Evolutionary conservation across 2,329 filamentous ascomycete genomes (phyloP), one percentile per base, ranked within the genome.

Genomic region (Fusarium sp.): DNA sequence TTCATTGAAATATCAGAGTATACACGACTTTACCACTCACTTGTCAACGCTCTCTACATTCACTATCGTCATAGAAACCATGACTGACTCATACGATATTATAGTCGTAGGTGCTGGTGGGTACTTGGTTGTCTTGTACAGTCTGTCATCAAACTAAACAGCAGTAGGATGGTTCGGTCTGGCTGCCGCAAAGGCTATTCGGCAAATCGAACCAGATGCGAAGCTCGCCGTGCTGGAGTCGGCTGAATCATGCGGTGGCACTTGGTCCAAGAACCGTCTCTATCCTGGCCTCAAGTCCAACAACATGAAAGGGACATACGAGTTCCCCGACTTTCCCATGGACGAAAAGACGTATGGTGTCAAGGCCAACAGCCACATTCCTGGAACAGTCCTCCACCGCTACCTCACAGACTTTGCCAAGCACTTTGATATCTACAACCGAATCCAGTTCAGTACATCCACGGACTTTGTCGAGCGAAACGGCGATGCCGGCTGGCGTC

Each of bases 271-370:
- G 48, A 74, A 85, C 23, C 79, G 86, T 1, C 73, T 88, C 1
- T 85, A 89, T 70, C 80, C 83, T 0, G 84, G 83, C 3, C 77
- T 90, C 39, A 85, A 84, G 55, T 82, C 84, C 4, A 90, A 90
- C 73, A 89, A 89, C 63, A 78, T 88, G 70, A 70, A 82, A 8
- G 86, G 86, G 17, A 83, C 82, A 1, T 88, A 87, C 65, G 87
- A 89, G 67, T 88, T 80, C 60, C 81, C 81, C 7, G 87, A 89
- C 60, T 88, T 86, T 53, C 84, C 86, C 6, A 86, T 89, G 84
- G 70, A 74, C 9, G 72, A 74, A 25, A 76, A 76, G 3, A 76
- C 71, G 1, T 84, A 81, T 58, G 76, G 73, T 2, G 70, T 80
- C 13, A 69, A 70, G 31, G 56, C 68, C 4, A 63, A 65, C 8